Evolutionary conservation across 108 stramenopile genomes (phyloP), one percentile per base, ranked within the genome.

Genomic region (Pseudonitzschia multiseries): DNA sequence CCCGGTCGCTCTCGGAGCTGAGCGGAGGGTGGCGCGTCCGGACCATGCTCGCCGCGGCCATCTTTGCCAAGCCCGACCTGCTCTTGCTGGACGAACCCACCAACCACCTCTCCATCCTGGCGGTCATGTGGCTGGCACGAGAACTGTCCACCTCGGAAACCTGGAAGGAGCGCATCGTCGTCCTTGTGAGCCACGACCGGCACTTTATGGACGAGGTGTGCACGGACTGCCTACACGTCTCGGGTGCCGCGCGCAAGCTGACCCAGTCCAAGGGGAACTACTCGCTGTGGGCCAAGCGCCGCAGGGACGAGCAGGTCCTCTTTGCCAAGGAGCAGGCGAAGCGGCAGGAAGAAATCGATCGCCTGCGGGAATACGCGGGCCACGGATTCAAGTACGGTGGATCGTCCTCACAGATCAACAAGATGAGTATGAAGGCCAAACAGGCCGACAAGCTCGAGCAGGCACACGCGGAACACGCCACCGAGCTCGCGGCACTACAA

Each of bases 21-120:
- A 79, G 89, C 32, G 97, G 97, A 57, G 97, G 97, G 17, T 97
- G 96, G 97, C 81, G 96, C 46, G 96, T 98, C 96, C 86, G 96
- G 72, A 84, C 96, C 41, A 91, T 93, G 32, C 69, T 96, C 28
- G 94, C 94, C 33, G 77, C 81, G 36, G 94, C 97, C 57, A 77
- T 87, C 32, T 91, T 84, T 75, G 74, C 78, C 14, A 84, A 87
- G 76, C 76, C 75, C 9, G 96, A 97, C 73, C 69, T 98, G 57
- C 74, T 98, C n/a, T 71, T 97, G 18, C 82, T 88, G 10, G 87
- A 85, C 71, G 84, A 77, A 70, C 46, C 63, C 28, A 72, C 71
- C 27, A 72, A 97, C 80, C 97, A 98, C 79, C 71, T 98, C 68
- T 96, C 96, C 71, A 77, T 97, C 41, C 82, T 86, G 68, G 94